Base-by-base conservation (phyloP, 108 stramenopile species). In the Nitzschia putrida region DNA sequence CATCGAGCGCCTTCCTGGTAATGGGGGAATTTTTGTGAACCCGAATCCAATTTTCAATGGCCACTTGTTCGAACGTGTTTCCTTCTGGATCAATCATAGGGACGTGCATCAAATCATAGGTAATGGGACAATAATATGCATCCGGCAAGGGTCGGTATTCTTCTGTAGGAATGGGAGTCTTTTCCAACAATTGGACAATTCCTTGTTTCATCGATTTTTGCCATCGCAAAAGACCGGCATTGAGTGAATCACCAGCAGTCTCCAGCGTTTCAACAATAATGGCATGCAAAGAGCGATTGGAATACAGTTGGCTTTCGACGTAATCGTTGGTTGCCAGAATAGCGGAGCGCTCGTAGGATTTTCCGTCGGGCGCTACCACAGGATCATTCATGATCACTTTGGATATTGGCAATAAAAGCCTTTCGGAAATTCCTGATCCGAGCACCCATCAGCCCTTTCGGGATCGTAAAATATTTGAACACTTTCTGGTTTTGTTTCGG, bases 341-440 rank as follows among this genome's bases (percentile, higher is more conserved):
- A 23, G 41, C 59, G 12, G 53, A 53, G 0, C 84, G 80, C 40
- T 85, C 84, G 61, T 85, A 85, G 53, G 79, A 73, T 23, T 71
- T 69, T 8, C 84, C 84, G 57, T 82, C 84, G 13, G 71, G 55
- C 22, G 75, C 78, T 9, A 85, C 70, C 3, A 85, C 84, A 8
- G 84, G 81, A 61, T 85, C 84, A 6, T 51, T 22, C n/a, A 85
- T 39, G 45, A 81, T 40, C 54, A 77, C 65, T 61, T 80, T 70
- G 0, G 84, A 82, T 5, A 80, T 78, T 37, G 83, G 80, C 80
- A 80, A 69, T 43, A 57, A 11, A 69, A 57, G 9, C 55, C 51
- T 8, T 34, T 23, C 0, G 66, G 66, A 23, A 53, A 53, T 66
- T 57, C 56, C n/a, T 29, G 2, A 21, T 29, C 7, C 47, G 29